Percentiles rank a stretch among this genome's conserved stretches.
phyloP scores from a whole-genome alignment of 345 rosid genomes.

The Euclidium syriacum region DNA sequence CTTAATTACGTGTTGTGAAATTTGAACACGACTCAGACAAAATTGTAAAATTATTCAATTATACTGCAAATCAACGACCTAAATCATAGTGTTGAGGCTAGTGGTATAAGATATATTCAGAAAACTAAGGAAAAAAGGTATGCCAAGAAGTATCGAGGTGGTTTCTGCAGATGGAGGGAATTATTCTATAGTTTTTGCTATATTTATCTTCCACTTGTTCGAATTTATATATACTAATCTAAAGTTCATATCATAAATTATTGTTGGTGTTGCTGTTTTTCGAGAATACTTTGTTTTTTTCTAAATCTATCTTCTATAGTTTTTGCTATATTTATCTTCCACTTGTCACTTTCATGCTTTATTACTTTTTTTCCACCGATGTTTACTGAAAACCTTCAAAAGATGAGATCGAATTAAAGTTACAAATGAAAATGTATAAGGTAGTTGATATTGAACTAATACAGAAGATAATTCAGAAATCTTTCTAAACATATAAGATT shows the following conservation, averaged over 20 bases:
- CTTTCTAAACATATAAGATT: no score
- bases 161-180: background rate
- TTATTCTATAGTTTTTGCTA: constrained; percentile 1
- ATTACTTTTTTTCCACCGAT: background rate
- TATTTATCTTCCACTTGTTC: constrained; percentile 14
- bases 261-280: background rate
- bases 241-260: background rate
- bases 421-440: no score
- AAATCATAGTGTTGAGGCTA: background rate
- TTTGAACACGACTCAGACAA: no score
- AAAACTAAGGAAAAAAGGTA: background rate
- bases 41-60: background rate
- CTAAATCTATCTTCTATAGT: no score
- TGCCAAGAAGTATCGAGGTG: constrained; percentile 1
- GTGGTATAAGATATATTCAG: background rate
- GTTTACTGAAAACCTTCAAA: background rate
- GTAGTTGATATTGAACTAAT: no score
- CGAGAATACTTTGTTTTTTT: background rate
- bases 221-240: background rate
- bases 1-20: no score
- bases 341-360: constrained; percentile 1
- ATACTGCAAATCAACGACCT: background rate
- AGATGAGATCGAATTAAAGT: no score
- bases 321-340: constrained; percentile 13
- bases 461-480: no score